Evolutionary conservation across 129 eudicot species (phyloP).

Genomic region (Kitagawia praeruptora): DNA sequence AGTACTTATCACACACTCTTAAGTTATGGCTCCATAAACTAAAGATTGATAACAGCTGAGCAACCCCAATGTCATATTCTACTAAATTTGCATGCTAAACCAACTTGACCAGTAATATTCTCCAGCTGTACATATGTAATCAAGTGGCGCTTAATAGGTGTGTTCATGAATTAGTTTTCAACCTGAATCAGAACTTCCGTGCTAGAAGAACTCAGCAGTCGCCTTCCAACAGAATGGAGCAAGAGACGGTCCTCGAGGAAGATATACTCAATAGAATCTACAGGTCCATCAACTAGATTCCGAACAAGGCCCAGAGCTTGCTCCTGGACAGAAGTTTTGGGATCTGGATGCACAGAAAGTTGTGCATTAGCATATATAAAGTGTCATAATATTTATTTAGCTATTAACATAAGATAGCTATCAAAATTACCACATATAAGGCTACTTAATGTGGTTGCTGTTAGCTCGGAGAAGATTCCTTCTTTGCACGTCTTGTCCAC

Average conservation of each 20-base stretch:
- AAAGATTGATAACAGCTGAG: not conserved
- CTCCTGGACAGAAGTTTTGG: constrained; percentile 83
- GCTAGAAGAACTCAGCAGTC: constrained; percentile 41
- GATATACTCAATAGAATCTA: constrained; percentile 52
- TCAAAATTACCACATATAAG: constrained; percentile 61
- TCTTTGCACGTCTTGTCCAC: constrained; percentile 64
- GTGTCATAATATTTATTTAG: not conserved
- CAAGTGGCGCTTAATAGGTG: not conserved
- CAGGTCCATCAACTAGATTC: constrained; percentile 72
- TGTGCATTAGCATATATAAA: constrained; percentile 8
- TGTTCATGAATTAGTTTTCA: constrained; percentile 3
- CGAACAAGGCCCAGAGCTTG: constrained; percentile 82
- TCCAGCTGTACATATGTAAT: not conserved
- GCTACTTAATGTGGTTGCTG: constrained; percentile 57
- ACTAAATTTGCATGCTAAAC: not conserved
- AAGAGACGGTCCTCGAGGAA: constrained; percentile 57
- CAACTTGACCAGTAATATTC: not conserved
- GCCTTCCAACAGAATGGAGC: constrained; percentile 74
- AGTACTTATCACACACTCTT: not conserved
- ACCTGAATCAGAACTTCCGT: constrained; percentile 83
- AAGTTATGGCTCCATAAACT: not conserved
- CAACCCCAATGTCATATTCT: not conserved
- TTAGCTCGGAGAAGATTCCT: constrained; percentile 57
- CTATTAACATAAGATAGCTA: not conserved
- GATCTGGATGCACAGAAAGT: constrained; percentile 38